These are phyloP conservation scores for Pseudozyma sp. DNA, from an alignment of 1,284 basidiomycete genomes.

Conservation along the genomic window DNA sequence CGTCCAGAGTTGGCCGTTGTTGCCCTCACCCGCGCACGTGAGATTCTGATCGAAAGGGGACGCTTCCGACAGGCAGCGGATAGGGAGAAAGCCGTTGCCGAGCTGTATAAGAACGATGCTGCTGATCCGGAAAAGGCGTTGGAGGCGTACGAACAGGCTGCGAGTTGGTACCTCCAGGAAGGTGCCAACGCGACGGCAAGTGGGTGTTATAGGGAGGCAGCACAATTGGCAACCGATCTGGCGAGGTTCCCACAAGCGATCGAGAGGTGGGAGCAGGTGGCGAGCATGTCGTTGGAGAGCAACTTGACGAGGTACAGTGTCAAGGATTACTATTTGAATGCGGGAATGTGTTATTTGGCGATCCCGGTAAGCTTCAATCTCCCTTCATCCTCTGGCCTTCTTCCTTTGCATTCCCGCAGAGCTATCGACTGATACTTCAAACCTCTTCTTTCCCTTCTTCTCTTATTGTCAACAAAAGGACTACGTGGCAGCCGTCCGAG, in stretches of 20 bases:
- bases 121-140: slow-evolving; percentile 83
- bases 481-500: slow-evolving; percentile 62
- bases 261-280: slow-evolving; percentile 88
- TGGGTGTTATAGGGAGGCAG: slow-evolving; percentile 93
- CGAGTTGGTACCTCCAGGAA: slow-evolving; percentile 97
- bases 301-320: slow-evolving; percentile 97
- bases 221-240: slow-evolving; percentile 90
- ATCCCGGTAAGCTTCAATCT: slow-evolving; percentile 77
- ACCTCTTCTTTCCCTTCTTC: background rate
- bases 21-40: slow-evolving; percentile 86
- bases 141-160: slow-evolving; percentile 90
- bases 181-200: slow-evolving; percentile 96
- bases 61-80: slow-evolving; percentile 98
- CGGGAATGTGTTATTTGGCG: slow-evolving; percentile 88
- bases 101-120: slow-evolving; percentile 83
- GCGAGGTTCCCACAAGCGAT: slow-evolving; percentile 88
- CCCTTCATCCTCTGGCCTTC: background rate
- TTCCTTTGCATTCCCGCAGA: background rate
- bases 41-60: slow-evolving; percentile 83
- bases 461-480: slow-evolving; percentile 30
- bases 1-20: slow-evolving; percentile 78
- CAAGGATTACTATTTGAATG: slow-evolving; percentile 95
- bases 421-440: background rate
- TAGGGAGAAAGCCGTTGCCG: slow-evolving; percentile 86
- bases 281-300: slow-evolving; percentile 83